Evolutionary conservation across 2,329 filamentous ascomycete species (phyloP), one percentile per base, ranked within the genome.

Genomic region (Aspergillus floridensis): DNA sequence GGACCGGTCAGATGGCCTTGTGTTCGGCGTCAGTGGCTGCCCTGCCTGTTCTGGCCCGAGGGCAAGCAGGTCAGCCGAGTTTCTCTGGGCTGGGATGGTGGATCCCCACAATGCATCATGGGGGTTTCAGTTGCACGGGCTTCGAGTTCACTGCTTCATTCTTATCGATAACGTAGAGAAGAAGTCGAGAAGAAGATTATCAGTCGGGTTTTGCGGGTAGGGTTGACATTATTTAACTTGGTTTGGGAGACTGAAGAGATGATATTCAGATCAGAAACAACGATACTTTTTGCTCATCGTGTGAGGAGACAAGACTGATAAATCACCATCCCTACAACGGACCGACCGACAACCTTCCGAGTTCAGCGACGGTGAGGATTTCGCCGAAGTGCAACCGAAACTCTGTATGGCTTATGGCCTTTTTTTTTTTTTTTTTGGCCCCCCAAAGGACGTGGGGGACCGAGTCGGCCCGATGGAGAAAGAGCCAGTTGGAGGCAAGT

Each of bases 381-480:
- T 54, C 53, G n/a, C 53, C 53, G 53, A 55, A 21, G 53, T 55
- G 21, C 21, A 35, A 14, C 53, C 53, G 53, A 46, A 19, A 48
- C 53, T n/a, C 16, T 44, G 14, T 16, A 19, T n/a, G 38, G 38
- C 14, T 19, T 4, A 22, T 22, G 22, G 22, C 22, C 4, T 22
- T 3, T 22, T 22, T 16, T 44, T 35, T 22, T n/a, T 22, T 22
- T 3, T 22, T 22, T 16, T 44, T 35, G 32, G n/a, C n/a, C 44
- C 41, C 26, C 53, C 53, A 31, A 55, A 31, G 19, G 31, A 35
- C 53, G 53, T 55, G 41, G 53, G 53, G 29, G 41, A 46, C 53
- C 53, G 53, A 48, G 26, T 55, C 53, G 53, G 53, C 41, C 53
- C 53, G 53, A 48, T 31, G 53, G 41, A 8, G 29, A 46, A 55